A percentile compares a stretch with the other conserved stretches of the same genome.
Evolutionary conservation across 768 basidiomycete species (phyloP).

Genomic region (Mycena latifolia): DNA sequence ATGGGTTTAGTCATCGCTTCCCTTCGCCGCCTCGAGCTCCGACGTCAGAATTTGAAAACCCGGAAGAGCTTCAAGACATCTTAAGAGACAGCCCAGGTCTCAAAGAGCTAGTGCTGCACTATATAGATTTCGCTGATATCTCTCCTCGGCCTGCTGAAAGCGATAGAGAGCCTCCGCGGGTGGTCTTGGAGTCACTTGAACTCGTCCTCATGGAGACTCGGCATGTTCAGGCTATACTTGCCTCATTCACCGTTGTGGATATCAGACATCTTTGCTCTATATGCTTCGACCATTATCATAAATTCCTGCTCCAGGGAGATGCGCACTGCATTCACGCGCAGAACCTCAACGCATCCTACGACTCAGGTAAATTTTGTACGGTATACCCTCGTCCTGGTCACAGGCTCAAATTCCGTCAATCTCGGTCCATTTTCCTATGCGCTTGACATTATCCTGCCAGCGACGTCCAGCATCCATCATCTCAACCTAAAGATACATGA

Average conservation of each 20-base stretch:
- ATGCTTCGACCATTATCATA: not conserved
- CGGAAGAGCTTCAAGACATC: not conserved
- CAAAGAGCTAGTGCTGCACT: not conserved
- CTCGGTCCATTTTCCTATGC: not conserved
- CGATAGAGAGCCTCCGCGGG: not conserved
- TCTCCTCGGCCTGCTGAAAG: not conserved
- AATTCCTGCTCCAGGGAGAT: not conserved
- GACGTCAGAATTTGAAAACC: not conserved
- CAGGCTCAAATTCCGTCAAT: not conserved
- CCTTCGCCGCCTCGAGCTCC: not conserved
- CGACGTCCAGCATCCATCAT: not conserved
- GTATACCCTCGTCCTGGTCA: not conserved
- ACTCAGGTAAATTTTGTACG: not conserved
- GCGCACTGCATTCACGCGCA: not conserved
- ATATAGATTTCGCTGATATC: not conserved
- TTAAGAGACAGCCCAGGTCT: not conserved
- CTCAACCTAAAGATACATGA: not conserved
- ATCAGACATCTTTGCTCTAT: constrained; percentile 3
- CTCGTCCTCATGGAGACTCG: not conserved
- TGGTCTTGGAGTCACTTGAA: not conserved
- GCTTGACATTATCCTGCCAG: not conserved
- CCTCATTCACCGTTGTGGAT: constrained; percentile 1
- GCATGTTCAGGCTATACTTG: not conserved
- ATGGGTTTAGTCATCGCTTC: not conserved
- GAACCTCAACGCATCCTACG: not conserved